Evolutionary conservation across 2,329 filamentous ascomycete genomes (phyloP).

Genomic region (Sporothrix protearum): DNA sequence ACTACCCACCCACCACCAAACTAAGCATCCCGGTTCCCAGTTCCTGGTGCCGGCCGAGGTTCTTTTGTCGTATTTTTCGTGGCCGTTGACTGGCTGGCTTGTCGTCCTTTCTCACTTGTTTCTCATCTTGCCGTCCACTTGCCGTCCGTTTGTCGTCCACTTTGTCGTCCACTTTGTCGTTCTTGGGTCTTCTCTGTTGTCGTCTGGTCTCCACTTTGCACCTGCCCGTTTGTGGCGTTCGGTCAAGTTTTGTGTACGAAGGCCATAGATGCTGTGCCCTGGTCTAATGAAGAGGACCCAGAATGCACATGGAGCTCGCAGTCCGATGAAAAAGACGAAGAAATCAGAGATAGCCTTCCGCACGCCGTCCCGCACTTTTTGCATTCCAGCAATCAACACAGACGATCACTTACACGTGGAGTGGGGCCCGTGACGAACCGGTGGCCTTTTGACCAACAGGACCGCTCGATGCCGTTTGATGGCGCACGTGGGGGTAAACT

Average conservation of each 20-base stretch:
- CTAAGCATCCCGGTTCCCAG: not conserved
- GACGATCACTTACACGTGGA: constrained; percentile 15
- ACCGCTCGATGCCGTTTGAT: not conserved
- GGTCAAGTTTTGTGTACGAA: not conserved
- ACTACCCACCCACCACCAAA: not conserved
- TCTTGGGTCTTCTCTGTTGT: not conserved
- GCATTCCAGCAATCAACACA: constrained; percentile 4
- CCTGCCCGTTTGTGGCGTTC: constrained; percentile 16
- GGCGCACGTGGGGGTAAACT: constrained; percentile 1
- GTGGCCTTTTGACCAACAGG: not conserved
- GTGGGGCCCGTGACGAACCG: not conserved
- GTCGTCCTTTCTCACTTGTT: not conserved
- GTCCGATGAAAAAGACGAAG: not conserved
- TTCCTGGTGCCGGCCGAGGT: not conserved
- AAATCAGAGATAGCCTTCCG: not conserved
- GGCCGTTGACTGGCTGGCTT: no score
- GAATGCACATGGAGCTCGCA: no score
- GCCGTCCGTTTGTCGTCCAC: no score
- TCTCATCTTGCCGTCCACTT: not conserved
- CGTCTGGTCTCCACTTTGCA: not conserved
- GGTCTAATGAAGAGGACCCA: not conserved
- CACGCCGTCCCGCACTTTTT: not conserved
- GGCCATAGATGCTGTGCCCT: not conserved
- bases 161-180: no score
- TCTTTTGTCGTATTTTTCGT: not conserved